Base-by-base conservation (phyloP, 163 green algal genomes). In the Chlorella variabilis region DNA sequence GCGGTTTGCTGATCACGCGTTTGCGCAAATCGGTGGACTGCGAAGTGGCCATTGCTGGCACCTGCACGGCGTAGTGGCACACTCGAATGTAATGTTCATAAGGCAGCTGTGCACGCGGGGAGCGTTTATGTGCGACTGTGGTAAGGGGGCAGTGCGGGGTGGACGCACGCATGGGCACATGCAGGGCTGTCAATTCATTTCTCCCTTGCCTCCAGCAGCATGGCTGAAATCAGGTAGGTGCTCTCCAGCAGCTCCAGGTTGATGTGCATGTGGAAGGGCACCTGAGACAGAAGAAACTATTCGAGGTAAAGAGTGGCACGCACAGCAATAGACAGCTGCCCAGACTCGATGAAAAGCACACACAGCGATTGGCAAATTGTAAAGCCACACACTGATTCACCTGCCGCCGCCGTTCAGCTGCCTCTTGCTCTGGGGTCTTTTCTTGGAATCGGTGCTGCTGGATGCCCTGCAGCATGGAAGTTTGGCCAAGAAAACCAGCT, bases 201-300 rank as follows among this genome's bases (percentile, higher is more conserved):
- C n/a, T n/a, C n/a, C n/a, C 2, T 36, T 18, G 95, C 92, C 94
- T 99, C 97, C 33, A 98, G 89, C 88, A 99, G 90, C 93, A 98
- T 98, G 27, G 96, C 94, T 27, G 79, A 94, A 38, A 98, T 96
- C n/a, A 99, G 92, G 87, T 98, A 96, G n/a, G 93, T 92, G n/a
- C 87, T 89, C 90, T 99, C 97, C 56, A 99, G 87, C 78, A 99
- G 88, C 90, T 99, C 97, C 67, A 99, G 91, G 90, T 99, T 98
- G 92, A 99, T 98, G 91, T 99, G 97, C 94, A 98, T 98, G 91
- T 99, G 97, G 93, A 99, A 99, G 68, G 97, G 97, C 93, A 99
- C 98, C 91, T 85, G 77, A 15, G 23, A 21, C 17, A 6, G 42
- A 15, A 42, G 29, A 13, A 39, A 29, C 48, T 45, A 23, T 4